Percentiles rank a stretch among this genome's conserved stretches.
These are phyloP conservation scores for Drechslera avenae DNA, from an alignment of 2,329 filamentous ascomycete genomes.

Conservation along the genomic window DNA sequence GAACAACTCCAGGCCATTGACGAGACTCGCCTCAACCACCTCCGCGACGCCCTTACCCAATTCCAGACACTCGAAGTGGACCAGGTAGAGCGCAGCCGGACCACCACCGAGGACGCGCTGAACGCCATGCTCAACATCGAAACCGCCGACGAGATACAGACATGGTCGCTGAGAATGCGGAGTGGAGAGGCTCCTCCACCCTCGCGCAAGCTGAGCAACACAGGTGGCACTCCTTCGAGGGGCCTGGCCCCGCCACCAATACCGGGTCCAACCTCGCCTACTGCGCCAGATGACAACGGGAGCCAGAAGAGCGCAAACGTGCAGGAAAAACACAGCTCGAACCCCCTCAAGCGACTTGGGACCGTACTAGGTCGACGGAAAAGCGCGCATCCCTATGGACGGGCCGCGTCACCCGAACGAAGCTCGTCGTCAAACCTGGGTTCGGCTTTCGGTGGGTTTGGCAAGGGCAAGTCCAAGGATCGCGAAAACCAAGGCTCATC, in stretches of 20 bases:
- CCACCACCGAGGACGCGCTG: slow-evolving; percentile 77
- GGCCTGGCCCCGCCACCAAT: slow-evolving; percentile 43
- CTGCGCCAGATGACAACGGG: slow-evolving; percentile 57
- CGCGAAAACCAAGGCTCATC: slow-evolving; percentile 52
- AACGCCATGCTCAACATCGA: slow-evolving; percentile 84
- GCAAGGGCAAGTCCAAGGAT: slow-evolving; percentile 69
- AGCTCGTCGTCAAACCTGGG: slow-evolving; percentile 62
- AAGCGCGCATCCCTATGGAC: slow-evolving; percentile 49
- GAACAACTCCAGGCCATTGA: slow-evolving; percentile 90
- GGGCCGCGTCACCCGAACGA: slow-evolving; percentile 53
- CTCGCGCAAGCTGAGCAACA: slow-evolving; percentile 41
- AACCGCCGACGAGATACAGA: slow-evolving; percentile 83
- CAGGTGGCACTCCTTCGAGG: slow-evolving; percentile 36
- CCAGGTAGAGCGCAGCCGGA: slow-evolving; percentile 75
- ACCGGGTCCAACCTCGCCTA: slow-evolving; percentile 31
- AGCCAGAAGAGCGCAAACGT: slow-evolving; percentile 60
- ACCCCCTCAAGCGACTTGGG: slow-evolving; percentile 49
- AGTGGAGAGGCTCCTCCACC: slow-evolving; percentile 44
- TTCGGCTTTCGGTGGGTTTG: slow-evolving; percentile 65
- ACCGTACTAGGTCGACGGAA: slow-evolving; percentile 48
- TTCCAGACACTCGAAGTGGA: slow-evolving; percentile 93
- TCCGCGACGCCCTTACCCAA: slow-evolving; percentile 89
- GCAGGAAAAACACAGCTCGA: slow-evolving; percentile 45
- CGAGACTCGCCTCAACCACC: slow-evolving; percentile 84
- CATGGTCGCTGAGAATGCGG: slow-evolving; percentile 61